Conservation (phyloP, 2,329 filamentous ascomycete species). For the Pezicula neosporulosa region DNA sequence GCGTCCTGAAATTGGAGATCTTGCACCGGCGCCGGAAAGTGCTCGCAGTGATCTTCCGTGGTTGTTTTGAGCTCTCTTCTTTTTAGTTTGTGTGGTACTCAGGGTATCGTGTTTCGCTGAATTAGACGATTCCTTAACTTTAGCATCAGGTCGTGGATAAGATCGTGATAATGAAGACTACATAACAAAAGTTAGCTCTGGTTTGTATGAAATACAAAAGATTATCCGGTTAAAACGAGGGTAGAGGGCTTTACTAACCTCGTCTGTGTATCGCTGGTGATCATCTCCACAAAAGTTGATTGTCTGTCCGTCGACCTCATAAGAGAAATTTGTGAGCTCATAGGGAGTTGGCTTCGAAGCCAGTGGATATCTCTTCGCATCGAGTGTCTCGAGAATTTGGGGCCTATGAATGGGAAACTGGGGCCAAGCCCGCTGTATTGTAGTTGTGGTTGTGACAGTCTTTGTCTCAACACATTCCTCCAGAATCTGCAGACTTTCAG, state of each 20-base stretch:
- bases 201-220: no score
- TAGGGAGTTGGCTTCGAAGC: slow-evolving; percentile 79
- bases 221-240: background rate
- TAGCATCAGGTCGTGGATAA: background rate
- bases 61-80: slow-evolving; percentile 11
- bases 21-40: slow-evolving; percentile 6
- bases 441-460: slow-evolving; percentile 86
- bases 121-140: background rate
- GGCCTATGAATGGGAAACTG: slow-evolving; percentile 76
- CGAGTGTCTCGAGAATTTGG: slow-evolving; percentile 60
- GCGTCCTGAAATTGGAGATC: slow-evolving; percentile 15
- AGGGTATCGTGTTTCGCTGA: slow-evolving; percentile 5
- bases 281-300: slow-evolving; percentile 8
- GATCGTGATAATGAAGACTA: no score
- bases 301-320: slow-evolving; percentile 59
- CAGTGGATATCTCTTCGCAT: slow-evolving; percentile 87
- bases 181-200: no score
- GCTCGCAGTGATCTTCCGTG: slow-evolving; percentile 11
- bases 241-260: slow-evolving; percentile 1
- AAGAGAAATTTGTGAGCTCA: slow-evolving; percentile 72
- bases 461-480: slow-evolving; percentile 66
- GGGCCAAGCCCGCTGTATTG: slow-evolving; percentile 79
- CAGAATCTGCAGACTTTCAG: slow-evolving; percentile 39
- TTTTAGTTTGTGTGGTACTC: slow-evolving; percentile 8
- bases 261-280: background rate